These are phyloP conservation scores for Nicotiana tomentosiformis DNA, from an alignment of 257 asterid genomes.

Conservation along the genomic window DNA sequence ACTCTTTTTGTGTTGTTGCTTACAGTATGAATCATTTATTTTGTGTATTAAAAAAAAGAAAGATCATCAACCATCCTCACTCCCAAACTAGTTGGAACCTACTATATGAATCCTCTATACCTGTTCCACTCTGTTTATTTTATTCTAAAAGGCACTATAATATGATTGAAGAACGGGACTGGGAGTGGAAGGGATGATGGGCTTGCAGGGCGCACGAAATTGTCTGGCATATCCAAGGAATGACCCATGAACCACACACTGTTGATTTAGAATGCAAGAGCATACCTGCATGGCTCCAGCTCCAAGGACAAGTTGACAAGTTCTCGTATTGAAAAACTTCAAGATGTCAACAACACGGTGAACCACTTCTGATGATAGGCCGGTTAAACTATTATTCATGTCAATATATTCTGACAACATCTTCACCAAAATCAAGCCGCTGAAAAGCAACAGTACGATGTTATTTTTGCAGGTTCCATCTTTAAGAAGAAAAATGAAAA, in stretches of 20 bases:
- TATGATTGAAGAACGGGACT: neutral
- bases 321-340: constrained; percentile 90
- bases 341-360: constrained; percentile 93
- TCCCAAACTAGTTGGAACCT: neutral
- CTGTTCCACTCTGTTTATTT: neutral
- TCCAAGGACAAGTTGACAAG: constrained; percentile 98
- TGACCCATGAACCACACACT: neutral
- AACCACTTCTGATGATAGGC: constrained; percentile 85
- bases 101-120: neutral
- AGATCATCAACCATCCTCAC: neutral
- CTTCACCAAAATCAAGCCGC: constrained; percentile 97
- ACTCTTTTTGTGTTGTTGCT: neutral
- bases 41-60: neutral
- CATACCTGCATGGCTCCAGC: constrained; percentile 98
- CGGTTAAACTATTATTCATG: constrained; percentile 67
- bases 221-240: neutral
- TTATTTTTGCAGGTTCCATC: constrained; percentile 4
- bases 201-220: neutral
- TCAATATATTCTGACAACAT: constrained; percentile 89
- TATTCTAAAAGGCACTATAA: neutral
- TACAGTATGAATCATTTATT: neutral
- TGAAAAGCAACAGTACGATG: constrained; percentile 26
- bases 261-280: neutral
- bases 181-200: neutral
- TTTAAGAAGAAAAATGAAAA: neutral